Percentiles rank a stretch among this genome's conserved stretches.
Conservation (phyloP, 208 protist species). For the Acanthamoeba lenticulata region DNA sequence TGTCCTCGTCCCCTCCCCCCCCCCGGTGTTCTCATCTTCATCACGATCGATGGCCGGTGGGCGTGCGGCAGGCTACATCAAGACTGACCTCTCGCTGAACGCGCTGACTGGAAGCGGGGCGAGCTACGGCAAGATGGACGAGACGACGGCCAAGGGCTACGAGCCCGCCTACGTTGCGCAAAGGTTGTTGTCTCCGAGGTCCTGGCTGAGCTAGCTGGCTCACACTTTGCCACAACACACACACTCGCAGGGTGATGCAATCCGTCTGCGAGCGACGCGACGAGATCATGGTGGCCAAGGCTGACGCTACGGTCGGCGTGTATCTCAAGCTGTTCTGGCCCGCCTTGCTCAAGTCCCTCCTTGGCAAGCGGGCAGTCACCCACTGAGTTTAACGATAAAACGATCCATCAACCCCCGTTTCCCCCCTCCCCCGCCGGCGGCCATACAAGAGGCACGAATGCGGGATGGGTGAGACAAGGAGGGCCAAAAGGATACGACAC, state of each 20-base stretch:
- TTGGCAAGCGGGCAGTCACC: not conserved
- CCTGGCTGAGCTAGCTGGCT: not conserved
- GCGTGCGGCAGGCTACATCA: slow-evolving; percentile 52
- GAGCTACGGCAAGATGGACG: slow-evolving; percentile 71
- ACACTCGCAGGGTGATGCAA: not conserved
- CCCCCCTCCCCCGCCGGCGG: too few relatives aligned
- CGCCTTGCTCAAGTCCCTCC: not conserved
- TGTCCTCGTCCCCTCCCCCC: not conserved
- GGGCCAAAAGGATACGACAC: too few relatives aligned
- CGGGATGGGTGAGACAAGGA: too few relatives aligned
- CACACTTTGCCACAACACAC: not conserved
- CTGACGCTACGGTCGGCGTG: not conserved
- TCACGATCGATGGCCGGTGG: not conserved
- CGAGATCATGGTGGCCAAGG: slow-evolving; percentile 27
- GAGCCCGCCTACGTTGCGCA: slow-evolving; percentile 12
- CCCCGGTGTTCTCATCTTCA: not conserved
- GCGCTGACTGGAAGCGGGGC: slow-evolving; percentile 62
- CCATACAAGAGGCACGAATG: too few relatives aligned
- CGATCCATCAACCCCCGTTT: too few relatives aligned
- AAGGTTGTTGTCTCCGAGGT: not conserved
- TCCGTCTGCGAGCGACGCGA: not conserved
- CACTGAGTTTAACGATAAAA: slow-evolving; percentile 22
- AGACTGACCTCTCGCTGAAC: slow-evolving; percentile 70
- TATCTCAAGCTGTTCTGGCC: slow-evolving; percentile 11
- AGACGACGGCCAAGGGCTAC: slow-evolving; percentile 69